These are phyloP conservation scores for Pleoardoris graminearum DNA, from an alignment of 2,329 filamentous ascomycete species.

Conservation along the genomic window DNA sequence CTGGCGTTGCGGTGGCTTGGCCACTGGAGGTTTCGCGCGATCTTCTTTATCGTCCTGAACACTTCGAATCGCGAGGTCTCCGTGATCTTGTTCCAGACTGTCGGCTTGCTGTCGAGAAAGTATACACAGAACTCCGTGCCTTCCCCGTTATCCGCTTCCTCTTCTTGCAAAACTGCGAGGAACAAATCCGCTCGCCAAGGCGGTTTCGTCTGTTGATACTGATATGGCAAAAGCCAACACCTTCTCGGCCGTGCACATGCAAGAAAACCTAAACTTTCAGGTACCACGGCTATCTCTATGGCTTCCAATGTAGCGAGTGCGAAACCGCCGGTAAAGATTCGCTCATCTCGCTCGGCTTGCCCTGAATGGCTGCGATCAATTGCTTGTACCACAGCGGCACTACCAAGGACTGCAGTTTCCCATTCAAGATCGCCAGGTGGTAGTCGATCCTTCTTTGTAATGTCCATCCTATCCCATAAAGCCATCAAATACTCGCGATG, in stretches of 20 bases:
- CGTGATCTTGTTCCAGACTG: neutral
- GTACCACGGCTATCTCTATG: neutral
- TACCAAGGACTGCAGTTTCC: conserved; percentile 2
- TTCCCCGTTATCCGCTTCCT: neutral
- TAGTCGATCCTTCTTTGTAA: neutral
- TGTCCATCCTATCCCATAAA: neutral
- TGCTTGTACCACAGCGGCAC: conserved; percentile 15
- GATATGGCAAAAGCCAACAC: conserved; percentile 7
- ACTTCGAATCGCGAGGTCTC: neutral
- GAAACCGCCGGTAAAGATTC: neutral
- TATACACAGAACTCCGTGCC: conserved; percentile 6
- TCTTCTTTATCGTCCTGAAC: neutral
- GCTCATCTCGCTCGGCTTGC: neutral
- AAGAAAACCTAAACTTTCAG: too few species aligned
- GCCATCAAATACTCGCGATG: neutral
- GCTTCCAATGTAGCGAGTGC: neutral
- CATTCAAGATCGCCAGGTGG: neutral
- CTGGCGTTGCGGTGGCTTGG: conserved; percentile 1
- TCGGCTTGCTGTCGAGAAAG: conserved; percentile 9
- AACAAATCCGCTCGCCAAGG: conserved; percentile 1
- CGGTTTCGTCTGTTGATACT: neutral
- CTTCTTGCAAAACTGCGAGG: conserved; percentile 17
- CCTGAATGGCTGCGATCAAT: neutral
- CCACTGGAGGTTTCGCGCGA: conserved; percentile 3
- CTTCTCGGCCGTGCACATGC: conserved; percentile 2